Evolutionary conservation across 345 rosid genomes (phyloP), one percentile per base, ranked within the genome.

Genomic region (Ceriops decandra): DNA sequence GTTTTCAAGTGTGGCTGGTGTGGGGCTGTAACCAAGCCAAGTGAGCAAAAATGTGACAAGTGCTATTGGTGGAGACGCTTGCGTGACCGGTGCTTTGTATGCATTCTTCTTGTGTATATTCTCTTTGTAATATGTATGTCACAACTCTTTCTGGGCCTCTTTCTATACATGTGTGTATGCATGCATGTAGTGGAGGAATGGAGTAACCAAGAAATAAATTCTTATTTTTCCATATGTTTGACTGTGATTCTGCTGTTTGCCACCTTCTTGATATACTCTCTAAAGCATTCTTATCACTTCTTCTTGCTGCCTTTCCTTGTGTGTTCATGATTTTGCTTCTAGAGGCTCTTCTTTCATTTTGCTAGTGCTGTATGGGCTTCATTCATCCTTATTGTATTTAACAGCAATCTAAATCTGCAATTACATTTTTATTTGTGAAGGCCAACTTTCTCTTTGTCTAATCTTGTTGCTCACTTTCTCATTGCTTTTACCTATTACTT

Each of bases 1-100:
- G 59, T 86, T 79, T 90, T 93, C 74, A 90, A 88, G 80, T 93
- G 97, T 58, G 92, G 92, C 35, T 93, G 98, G 98, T 93, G 98
- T 85, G 98, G 97, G 76, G 98, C 98, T 35, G 78, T 93, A 69
- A 89, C 98, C 7, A 81, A 77, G 74, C 85, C 80, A 66, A 84
- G 81, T 53, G 70, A 78, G 11, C 59, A 47, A 68, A 81, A 78
- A 72, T 80, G 68, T 21, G 88, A 83, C 82, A 80, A 85, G 70
- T 66, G 38, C 56, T 80, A 79, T 69, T 71, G 86, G 81, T 84
- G 95, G 89, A 91, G 92, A 80, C 87, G 86, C 63, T 21, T 88
- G 78, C 90, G 92, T 76, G 98, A 93, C 85, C 91, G 90, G 24
- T 89, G 85, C 82, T 91, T 91, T 76, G 84, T 89, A 27, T 81